phyloP scores from a whole-genome alignment of 768 basidiomycete species.

The Tricholoma bakamatsutake region DNA sequence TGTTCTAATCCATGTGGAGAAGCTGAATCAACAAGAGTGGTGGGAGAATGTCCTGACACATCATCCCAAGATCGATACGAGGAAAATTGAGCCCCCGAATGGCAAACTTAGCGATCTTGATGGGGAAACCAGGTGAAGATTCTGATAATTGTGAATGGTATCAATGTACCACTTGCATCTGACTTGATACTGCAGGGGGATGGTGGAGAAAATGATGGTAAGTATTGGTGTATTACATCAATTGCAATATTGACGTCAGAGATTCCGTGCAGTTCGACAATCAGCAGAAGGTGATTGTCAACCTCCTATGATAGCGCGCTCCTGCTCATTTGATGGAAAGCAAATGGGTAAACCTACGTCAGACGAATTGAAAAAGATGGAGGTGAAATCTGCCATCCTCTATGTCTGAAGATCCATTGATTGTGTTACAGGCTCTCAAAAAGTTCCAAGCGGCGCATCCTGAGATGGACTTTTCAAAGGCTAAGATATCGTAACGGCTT shows the following conservation, averaged over 20 bases:
- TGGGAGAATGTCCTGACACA: constrained; percentile 96
- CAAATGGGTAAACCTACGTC: constrained; percentile 96
- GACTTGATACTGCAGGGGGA: constrained; percentile 49
- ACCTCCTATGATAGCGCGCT: neutral
- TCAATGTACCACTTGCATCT: neutral
- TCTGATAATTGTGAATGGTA: neutral
- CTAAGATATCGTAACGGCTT: constrained; percentile 63
- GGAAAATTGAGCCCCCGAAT: constrained; percentile 91
- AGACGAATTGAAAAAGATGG: constrained; percentile 89
- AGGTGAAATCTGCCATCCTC: constrained; percentile 38
- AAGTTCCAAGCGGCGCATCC: constrained; percentile 90
- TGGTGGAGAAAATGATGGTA: constrained; percentile 99
- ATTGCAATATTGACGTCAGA: constrained; percentile 1
- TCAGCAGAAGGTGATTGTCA: constrained; percentile 54
- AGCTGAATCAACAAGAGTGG: constrained; percentile 86
- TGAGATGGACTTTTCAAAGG: constrained; percentile 91
- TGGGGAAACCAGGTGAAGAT: constrained; percentile 76
- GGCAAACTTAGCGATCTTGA: constrained; percentile 96
- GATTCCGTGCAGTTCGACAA: constrained; percentile 56
- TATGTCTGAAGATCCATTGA: neutral
- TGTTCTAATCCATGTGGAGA: constrained; percentile 77
- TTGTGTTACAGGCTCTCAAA: constrained; percentile 55
- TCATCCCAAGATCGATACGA: constrained; percentile 95
- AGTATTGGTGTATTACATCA: constrained; percentile 17
- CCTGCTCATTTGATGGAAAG: constrained; percentile 30